Base-by-base conservation (phyloP, 2,329 filamentous ascomycete genomes). In the Pleoardoris graminearum region DNA sequence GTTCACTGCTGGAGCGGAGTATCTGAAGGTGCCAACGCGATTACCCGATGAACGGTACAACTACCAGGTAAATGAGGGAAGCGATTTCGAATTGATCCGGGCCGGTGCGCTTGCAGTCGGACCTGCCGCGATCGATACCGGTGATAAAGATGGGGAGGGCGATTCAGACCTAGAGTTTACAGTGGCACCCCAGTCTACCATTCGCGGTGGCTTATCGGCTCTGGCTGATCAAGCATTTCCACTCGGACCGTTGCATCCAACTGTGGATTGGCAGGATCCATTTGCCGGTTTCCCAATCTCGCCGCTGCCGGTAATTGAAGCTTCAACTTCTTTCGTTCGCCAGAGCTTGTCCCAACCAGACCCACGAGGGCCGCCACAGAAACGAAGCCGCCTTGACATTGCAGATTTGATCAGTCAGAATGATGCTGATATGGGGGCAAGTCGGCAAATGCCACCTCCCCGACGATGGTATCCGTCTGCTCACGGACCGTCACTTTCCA, bases 21-120 rank as follows among this genome's bases (percentile, higher is more conserved):
- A 69, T 43, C 23, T 68, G 12, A 66, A 62, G 38, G 44, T 45
- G 11, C 68, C 69, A 21, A 56, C 56, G 30, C 59, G 64, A 25
- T 53, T 71, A 46, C 19, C 30, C 5, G 68, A 70, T 35, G 46
- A 56, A 4, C 57, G 55, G 27, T 71, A 57, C 36, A 43, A 33
- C 10, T 51, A 51, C 33, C 22, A 44, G 21, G 23, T 46, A 35
- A 35, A 36, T 7, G 30, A 37, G 11, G 29, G 6, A n/a, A 19
- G 10, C 23, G 56, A 52, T 12, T 37, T n/a, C 19, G 21, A 46
- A 10, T 3, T 27, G 19, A 23, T 12, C 11, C 16, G 25, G 25
- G 3, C 27, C 14, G 27, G 12, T 32, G 16, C 16, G 6, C 8
- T 4, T 8, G 17, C 17, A 22, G 6, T 10, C 17, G 17, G 12